Conservation (phyloP, 331 rosid species). For the Malus hybrid region DNA sequence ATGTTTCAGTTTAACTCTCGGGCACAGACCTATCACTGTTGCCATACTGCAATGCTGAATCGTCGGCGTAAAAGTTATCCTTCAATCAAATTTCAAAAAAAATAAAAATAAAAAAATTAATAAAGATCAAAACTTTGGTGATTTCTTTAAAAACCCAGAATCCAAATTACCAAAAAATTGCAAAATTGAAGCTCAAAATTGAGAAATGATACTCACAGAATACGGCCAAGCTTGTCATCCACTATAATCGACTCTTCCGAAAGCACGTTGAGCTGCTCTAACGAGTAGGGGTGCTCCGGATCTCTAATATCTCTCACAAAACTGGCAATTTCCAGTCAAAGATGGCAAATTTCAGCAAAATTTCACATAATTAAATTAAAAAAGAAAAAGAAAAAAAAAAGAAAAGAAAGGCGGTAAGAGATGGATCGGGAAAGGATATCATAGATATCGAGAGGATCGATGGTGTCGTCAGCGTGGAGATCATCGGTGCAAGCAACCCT, state of each 20-base stretch:
- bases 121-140: neutral
- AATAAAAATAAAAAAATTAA: neutral
- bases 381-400: neutral
- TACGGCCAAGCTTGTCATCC: conserved; percentile 79
- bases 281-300: conserved; percentile 96
- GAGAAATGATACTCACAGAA: conserved; percentile 45
- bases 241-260: conserved; percentile 92
- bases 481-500: conserved; percentile 68
- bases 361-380: neutral
- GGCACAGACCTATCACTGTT: conserved; percentile 89
- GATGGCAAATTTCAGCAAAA: conserved; percentile 13
- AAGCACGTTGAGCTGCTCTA: conserved; percentile 92
- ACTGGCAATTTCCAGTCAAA: conserved; percentile 63
- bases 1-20: conserved; percentile 75
- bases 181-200: neutral
- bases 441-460: conserved; percentile 91
- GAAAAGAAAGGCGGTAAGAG: neutral
- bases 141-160: neutral
- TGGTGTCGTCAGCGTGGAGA: conserved; percentile 50
- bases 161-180: neutral
- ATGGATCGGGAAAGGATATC: conserved; percentile 55
- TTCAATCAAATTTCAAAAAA: neutral
- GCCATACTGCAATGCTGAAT: conserved; percentile 98
- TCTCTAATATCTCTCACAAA: conserved; percentile 97
- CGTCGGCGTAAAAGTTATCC: conserved; percentile 96